Base-by-base conservation (phyloP, 495 filamentous ascomycete species). In the Choiromyces venosus region DNA sequence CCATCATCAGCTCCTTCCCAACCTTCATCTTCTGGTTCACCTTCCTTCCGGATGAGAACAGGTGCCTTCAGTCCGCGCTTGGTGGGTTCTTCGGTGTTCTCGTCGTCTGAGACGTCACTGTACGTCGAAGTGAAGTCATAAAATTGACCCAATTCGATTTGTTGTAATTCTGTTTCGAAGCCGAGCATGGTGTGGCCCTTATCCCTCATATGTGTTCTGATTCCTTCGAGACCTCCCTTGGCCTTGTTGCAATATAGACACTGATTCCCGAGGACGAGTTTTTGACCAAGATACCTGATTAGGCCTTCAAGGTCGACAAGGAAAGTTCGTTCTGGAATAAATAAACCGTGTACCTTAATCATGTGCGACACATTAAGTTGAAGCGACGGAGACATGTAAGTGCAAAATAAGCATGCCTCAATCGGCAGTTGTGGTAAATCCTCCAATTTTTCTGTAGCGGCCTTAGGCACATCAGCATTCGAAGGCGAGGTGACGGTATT, bases 121-220 rank as follows among this genome's bases (percentile, higher is more conserved):
- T 99, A 99, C 4, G 95, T 96, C 83, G 90, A 90, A 70, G 91
- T 86, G 87, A 99, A 99, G 82, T 99, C 96, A 84, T 98, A 99
- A 84, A 92, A 98, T 65, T 98, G 91, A n/a, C 95, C 96, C 73
- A 99, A 90, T 70, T 96, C 93, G 25, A 99, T 86, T 83, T 97
- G 93, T 80, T 99, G 93, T 42, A 91, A 91, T 80, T 97, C 92
- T 0, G 88, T 89, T 65, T 91, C 90, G 82, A 96, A 99, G 0
- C 92, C 93, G 74, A 99, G 94, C 87, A 92, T 96, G 85, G 93
- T 97, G 83, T 99, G 95, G 12, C 92, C 89, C 83, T 93, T 94
- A 82, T 99, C 95, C 42, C 91, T 90, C 95, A 99, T 99, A 82
- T 99, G 95, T 0, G 92, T 96, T 74, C 95, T 92, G 46, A 92